Evolutionary conservation across 1,284 basidiomycete genomes (phyloP).

Genomic region (Athelia sp.): DNA sequence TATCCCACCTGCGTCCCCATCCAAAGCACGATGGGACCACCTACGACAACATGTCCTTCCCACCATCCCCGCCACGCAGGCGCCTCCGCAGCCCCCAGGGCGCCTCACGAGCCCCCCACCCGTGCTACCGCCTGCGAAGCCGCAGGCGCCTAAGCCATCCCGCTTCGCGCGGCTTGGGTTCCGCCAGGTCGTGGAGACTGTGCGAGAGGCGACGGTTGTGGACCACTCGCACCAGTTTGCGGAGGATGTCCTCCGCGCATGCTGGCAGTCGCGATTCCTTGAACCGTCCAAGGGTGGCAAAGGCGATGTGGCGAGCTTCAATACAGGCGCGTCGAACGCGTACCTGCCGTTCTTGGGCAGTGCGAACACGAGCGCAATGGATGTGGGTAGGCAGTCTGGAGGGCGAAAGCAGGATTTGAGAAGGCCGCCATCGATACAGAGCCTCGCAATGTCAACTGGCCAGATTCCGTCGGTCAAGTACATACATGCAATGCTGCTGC

Average conservation of each 20-base stretch:
- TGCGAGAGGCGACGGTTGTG: slow-evolving; percentile 34
- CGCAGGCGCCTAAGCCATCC: slow-evolving; percentile 45
- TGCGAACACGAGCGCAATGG: background rate
- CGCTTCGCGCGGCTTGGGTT: slow-evolving; percentile 52
- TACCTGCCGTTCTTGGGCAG: slow-evolving; percentile 42
- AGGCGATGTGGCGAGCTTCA: slow-evolving; percentile 26
- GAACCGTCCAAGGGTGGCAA: slow-evolving; percentile 22
- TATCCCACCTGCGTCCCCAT: slow-evolving; percentile 29
- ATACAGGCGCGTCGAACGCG: slow-evolving; percentile 30
- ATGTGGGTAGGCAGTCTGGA: slow-evolving; percentile 13
- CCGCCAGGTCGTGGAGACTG: slow-evolving; percentile 57
- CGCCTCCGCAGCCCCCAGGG: slow-evolving; percentile 14
- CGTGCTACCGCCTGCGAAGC: slow-evolving; percentile 14
- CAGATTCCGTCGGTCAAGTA: slow-evolving; percentile 29
- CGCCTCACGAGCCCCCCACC: slow-evolving; percentile 18
- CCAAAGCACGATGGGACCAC: slow-evolving; percentile 44
- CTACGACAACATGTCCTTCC: slow-evolving; percentile 49
- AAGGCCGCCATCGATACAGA: slow-evolving; percentile 35
- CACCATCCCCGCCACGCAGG: slow-evolving; percentile 11
- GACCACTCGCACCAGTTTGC: slow-evolving; percentile 42
- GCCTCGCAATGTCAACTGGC: slow-evolving; percentile 19
- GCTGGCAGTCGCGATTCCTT: slow-evolving; percentile 39
- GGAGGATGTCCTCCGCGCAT: slow-evolving; percentile 47
- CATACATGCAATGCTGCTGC: slow-evolving; percentile 36
- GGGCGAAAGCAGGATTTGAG: slow-evolving; percentile 27